These are phyloP conservation scores for Neoascochyta sp. DNA, from an alignment of 2,329 filamentous ascomycete species.

Conservation along the genomic window DNA sequence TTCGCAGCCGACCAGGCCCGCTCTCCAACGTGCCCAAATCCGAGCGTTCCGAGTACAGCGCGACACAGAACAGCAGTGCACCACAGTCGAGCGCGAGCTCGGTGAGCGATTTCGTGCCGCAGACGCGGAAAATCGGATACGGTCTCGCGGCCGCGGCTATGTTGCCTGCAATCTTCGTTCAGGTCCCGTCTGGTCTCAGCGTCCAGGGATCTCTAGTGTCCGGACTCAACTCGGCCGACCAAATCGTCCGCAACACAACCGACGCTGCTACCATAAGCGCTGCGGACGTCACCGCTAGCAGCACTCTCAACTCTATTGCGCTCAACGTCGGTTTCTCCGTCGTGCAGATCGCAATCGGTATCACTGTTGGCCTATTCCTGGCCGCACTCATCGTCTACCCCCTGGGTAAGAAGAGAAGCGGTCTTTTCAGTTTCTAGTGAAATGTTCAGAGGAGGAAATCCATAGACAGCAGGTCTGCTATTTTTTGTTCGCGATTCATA, in stretches of 20 bases:
- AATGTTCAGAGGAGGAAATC: too few relatives aligned
- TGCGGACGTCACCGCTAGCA: slow-evolving; percentile 18
- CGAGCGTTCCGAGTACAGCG: slow-evolving; percentile 18
- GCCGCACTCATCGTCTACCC: slow-evolving; percentile 50
- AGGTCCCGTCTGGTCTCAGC: slow-evolving; percentile 58
- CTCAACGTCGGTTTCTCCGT: slow-evolving; percentile 49
- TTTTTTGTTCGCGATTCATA: slow-evolving; percentile 2
- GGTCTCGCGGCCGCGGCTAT: slow-evolving; percentile 80
- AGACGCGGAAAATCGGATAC: slow-evolving; percentile 53
- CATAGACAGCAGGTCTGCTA: too few relatives aligned
- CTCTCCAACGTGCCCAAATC: slow-evolving; percentile 10
- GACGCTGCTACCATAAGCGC: slow-evolving; percentile 40
- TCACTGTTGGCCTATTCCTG: slow-evolving; percentile 50
- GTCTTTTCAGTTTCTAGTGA: slow-evolving; percentile 33
- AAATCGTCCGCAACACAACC: slow-evolving; percentile 50
- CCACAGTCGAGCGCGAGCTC: slow-evolving; percentile 21
- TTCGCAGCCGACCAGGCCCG: slow-evolving; percentile 18
- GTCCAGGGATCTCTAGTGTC: slow-evolving; percentile 56
- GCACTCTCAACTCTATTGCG: slow-evolving; percentile 42
- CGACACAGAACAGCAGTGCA: slow-evolving; percentile 14
- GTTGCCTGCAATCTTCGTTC: slow-evolving; percentile 78
- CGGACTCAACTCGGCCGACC: slow-evolving; percentile 55
- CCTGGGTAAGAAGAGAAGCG: slow-evolving; percentile 46
- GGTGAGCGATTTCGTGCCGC: slow-evolving; percentile 26
- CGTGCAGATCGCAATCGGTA: slow-evolving; percentile 51